Conservation (phyloP, 352 stramenopile species). For the Elongisporangium senticosum region DNA sequence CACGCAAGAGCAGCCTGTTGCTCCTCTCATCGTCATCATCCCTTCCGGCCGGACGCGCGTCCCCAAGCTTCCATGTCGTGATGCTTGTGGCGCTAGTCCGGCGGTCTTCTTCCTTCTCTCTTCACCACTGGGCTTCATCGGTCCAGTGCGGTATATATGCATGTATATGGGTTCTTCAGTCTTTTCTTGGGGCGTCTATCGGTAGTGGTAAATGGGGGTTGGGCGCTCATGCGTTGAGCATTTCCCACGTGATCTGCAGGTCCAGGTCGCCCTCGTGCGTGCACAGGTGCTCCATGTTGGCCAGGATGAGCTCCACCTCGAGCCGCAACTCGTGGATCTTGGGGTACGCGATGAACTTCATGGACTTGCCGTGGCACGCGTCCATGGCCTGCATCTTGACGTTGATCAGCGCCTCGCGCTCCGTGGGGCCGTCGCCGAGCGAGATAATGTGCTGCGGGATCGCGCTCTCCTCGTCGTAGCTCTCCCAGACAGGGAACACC, state of each 20-base stretch:
- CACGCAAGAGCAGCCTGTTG: slow-evolving; percentile 9
- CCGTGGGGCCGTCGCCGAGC: slow-evolving; percentile 75
- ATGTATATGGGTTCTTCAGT: not conserved
- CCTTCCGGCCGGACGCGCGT: not conserved
- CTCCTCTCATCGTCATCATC: not conserved
- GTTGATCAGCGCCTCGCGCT: slow-evolving; percentile 81
- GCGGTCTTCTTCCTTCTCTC: not conserved
- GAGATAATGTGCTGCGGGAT: slow-evolving; percentile 77
- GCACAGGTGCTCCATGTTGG: slow-evolving; percentile 77
- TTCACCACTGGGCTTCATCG: not conserved
- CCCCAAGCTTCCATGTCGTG: no score
- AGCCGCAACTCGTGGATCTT: slow-evolving; percentile 77
- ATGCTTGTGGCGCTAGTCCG: no score
- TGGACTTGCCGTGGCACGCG: slow-evolving; percentile 78
- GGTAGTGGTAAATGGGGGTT: not conserved
- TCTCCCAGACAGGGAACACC: slow-evolving; percentile 72
- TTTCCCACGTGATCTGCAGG: slow-evolving; percentile 82
- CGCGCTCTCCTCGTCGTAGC: slow-evolving; percentile 44
- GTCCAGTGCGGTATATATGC: not conserved
- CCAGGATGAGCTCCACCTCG: slow-evolving; percentile 74
- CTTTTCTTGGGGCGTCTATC: not conserved
- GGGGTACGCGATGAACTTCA: slow-evolving; percentile 87
- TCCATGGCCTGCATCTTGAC: slow-evolving; percentile 81
- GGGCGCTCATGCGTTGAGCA: slow-evolving; percentile 37
- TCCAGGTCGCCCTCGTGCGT: slow-evolving; percentile 79